These are phyloP conservation scores for Chrysoporthe puriensis DNA, from an alignment of 2,329 filamentous ascomycete species.

Conservation along the genomic window DNA sequence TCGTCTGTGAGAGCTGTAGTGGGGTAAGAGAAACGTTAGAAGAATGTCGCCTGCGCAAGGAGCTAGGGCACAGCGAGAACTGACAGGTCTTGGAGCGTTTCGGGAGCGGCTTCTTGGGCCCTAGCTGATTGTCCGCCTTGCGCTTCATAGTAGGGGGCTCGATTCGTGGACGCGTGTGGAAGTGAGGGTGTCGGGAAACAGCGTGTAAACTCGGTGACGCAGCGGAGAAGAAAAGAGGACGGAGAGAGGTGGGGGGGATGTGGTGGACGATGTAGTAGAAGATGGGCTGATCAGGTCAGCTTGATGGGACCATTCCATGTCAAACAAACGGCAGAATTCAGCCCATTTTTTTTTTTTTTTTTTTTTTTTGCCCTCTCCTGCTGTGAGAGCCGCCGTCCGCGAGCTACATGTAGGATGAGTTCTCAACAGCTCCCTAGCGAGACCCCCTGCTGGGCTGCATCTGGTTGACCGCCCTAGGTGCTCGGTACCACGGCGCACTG, in stretches of 20 bases:
- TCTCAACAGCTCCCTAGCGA: background rate
- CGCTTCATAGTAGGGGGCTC: conserved; percentile 56
- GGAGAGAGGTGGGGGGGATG: background rate
- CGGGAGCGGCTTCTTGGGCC: conserved; percentile 48
- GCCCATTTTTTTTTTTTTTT: conserved; percentile 19
- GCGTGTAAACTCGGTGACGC: no score
- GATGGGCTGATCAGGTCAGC: conserved; percentile 25
- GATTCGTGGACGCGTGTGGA: conserved; percentile 31
- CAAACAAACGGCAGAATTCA: conserved; percentile 23
- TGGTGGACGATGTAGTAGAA: background rate
- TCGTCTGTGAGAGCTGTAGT: conserved; percentile 49
- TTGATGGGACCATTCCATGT: conserved; percentile 23
- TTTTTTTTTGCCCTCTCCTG: no score
- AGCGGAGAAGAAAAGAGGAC: background rate
- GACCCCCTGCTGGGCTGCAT: conserved; percentile 1
- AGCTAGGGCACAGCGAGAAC: conserved; percentile 28
- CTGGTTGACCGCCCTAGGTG: background rate
- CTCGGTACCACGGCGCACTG: background rate
- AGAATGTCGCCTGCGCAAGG: conserved; percentile 10
- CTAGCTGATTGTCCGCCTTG: conserved; percentile 56
- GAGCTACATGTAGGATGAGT: no score
- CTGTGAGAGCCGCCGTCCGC: background rate
- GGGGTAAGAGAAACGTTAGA: conserved; percentile 6
- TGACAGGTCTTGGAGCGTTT: conserved; percentile 59
- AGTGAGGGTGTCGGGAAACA: conserved; percentile 12